Evolutionary conservation across 306 rosid genomes (phyloP).

Genomic region (Fragaria ananassa): DNA sequence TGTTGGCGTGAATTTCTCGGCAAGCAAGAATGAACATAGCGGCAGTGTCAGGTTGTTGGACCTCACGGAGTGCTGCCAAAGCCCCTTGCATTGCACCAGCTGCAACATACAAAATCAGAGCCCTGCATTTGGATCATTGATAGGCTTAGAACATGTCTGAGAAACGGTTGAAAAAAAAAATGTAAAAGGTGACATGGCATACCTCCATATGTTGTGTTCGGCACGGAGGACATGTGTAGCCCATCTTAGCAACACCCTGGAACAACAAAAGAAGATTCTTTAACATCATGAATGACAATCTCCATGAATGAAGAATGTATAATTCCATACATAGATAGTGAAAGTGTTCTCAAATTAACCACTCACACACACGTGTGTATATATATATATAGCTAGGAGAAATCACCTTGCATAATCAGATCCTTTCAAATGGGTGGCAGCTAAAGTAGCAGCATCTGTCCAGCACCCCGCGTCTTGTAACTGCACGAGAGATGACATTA

Average conservation of each 20-base stretch:
- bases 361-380: neutral
- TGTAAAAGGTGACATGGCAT: constrained; percentile 20
- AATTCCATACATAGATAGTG: neutral
- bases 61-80: constrained; percentile 87
- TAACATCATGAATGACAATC: neutral
- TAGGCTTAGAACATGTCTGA: constrained; percentile 27
- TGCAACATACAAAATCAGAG: constrained; percentile 80
- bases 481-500: constrained; percentile 47
- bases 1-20: constrained; percentile 73
- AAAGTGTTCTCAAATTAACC: neutral
- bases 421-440: constrained; percentile 89
- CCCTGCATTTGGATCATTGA: constrained; percentile 55
- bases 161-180: constrained; percentile 3
- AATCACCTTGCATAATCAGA: constrained; percentile 93
- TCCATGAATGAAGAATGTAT: neutral
- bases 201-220: constrained; percentile 98
- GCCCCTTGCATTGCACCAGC: constrained; percentile 97
- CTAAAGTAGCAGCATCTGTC: constrained; percentile 97
- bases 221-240: constrained; percentile 61
- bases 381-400: neutral
- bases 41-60: constrained; percentile 88
- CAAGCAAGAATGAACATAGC: constrained; percentile 95
- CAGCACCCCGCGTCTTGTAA: constrained; percentile 99
- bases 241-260: constrained; percentile 96
- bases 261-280: constrained; percentile 20